phyloP scores from a whole-genome alignment of 2,329 filamentous ascomycete species.

The Trichoderma endophyticum region DNA sequence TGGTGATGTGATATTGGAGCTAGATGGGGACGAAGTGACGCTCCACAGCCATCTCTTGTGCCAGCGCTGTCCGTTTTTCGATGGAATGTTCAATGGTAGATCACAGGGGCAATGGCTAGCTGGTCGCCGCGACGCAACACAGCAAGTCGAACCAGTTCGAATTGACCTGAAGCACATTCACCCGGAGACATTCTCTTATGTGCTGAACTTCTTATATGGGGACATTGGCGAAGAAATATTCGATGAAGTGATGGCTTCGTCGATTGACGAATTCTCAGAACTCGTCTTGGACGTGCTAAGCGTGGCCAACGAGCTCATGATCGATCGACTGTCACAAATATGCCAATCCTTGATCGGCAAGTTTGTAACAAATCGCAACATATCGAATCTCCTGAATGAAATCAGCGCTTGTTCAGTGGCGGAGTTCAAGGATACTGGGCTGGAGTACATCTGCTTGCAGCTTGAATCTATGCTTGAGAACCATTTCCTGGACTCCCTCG shows the following conservation, averaged over 20 bases:
- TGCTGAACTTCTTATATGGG: conserved; percentile 78
- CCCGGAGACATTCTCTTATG: conserved; percentile 69
- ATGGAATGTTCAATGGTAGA: conserved; percentile 84
- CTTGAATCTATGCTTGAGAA: conserved; percentile 91
- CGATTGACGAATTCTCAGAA: conserved; percentile 81
- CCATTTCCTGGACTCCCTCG: conserved; percentile 78
- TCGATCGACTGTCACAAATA: conserved; percentile 83
- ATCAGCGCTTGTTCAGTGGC: conserved; percentile 79
- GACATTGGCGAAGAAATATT: conserved; percentile 81
- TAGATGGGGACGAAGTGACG: conserved; percentile 67
- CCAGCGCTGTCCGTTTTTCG: conserved; percentile 86
- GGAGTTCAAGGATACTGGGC: conserved; percentile 80
- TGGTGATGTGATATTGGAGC: conserved; percentile 74
- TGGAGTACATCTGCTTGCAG: conserved; percentile 90
- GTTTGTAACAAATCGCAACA: conserved; percentile 83
- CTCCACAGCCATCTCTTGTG: conserved; percentile 79
- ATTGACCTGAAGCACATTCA: conserved; percentile 83
- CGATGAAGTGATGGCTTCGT: conserved; percentile 65
- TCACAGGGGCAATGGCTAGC: conserved; percentile 82
- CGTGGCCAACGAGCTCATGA: conserved; percentile 90
- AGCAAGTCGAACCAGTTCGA: conserved; percentile 47
- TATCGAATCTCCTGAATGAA: conserved; percentile 79
- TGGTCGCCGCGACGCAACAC: conserved; percentile 53
- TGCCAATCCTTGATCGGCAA: conserved; percentile 81
- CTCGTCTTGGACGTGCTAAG: conserved; percentile 87